A percentile compares a stretch with the other conserved stretches of the same genome.
These are phyloP conservation scores for Stachybotrys echinatus DNA, from an alignment of 2,329 filamentous ascomycete genomes.

Conservation along the genomic window DNA sequence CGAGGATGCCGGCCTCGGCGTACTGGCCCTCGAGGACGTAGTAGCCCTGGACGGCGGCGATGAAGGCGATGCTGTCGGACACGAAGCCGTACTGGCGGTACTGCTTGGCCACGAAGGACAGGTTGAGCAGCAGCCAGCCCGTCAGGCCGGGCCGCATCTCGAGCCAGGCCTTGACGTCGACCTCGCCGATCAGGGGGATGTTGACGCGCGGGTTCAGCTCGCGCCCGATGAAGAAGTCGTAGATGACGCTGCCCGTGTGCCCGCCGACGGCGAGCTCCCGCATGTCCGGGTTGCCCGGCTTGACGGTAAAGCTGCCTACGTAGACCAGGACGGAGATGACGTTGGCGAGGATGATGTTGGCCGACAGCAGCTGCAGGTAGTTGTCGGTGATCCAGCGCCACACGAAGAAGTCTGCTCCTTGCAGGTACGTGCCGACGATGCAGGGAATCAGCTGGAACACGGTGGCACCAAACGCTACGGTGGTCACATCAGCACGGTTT, in stretches of 20 bases:
- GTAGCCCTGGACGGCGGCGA: constrained; percentile 67
- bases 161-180: constrained; percentile 84
- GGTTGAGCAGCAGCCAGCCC: constrained; percentile 77
- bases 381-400: constrained; percentile 91
- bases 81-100: constrained; percentile 75
- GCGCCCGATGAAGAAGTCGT: constrained; percentile 95
- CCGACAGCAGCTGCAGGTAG: constrained; percentile 75
- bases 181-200: constrained; percentile 70
- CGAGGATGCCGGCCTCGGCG: constrained; percentile 79
- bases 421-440: constrained; percentile 63
- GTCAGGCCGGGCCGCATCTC: constrained; percentile 84
- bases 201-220: constrained; percentile 83
- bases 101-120: constrained; percentile 78
- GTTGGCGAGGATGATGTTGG: constrained; percentile 71
- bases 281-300: constrained; percentile 59
- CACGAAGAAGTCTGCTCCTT: constrained; percentile 73
- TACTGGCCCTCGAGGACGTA: constrained; percentile 80
- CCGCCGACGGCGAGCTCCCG: constrained; percentile 78
- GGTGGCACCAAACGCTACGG: constrained; percentile 64
- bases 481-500: fast-evolving
- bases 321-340: constrained; percentile 71
- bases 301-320: constrained; percentile 70
- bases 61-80: constrained; percentile 76
- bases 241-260: constrained; percentile 73
- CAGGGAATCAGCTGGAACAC: constrained; percentile 63